Base-by-base conservation (phyloP, 805 yeast species). In the Zygosaccharomyces bailii region DNA sequence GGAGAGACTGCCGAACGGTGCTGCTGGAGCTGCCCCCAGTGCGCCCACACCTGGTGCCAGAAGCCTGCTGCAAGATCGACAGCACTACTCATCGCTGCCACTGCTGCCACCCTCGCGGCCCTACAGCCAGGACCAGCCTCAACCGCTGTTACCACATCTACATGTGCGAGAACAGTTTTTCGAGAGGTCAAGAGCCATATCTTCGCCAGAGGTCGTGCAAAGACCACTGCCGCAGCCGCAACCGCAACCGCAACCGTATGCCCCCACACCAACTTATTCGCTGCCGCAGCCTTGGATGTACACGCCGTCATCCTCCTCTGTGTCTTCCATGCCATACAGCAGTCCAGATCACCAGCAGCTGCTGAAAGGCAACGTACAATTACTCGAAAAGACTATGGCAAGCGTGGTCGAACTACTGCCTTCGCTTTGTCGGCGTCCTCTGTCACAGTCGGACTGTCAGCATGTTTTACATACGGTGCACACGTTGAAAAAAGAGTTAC, bases 61-160 rank as follows among this genome's bases (percentile, higher is more conserved):
- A 13, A 27, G 31, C 19, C 13, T 21, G 13, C 27, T 19, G 5
- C 39, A 35, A n/a, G 48, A 48, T 21, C 45, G 51, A 13, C 24
- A 42, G 23, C 51, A 48, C 34, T 48, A 41, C 27, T 42, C 42
- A 32, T 48, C 51, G 9, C 30, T 48, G 21, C 51, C 51, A 13
- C 39, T 41, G 33, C 36, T 48, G n/a, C 44, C 49, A 8, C 40
- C 45, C 5, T 16, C 46, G 17, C 40, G 41, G 18, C 37, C 34
- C 8, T 21, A 21, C 9, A 21, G 25, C 9, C 25, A 21, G 10
- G 21, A 20, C n/a, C 21, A 23, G 21, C 24, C 45, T 20, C 43
- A 40, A 6, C 43, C 49, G 21, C 23, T 46, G 29, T 25, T 46
- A 32, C 51, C 51, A 29, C 51, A 44, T 24, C 18, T 48, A 7